A percentile compares a stretch with the other conserved stretches of the same genome.
These are phyloP conservation scores for Phialophora macrospora DNA, from an alignment of 2,329 filamentous ascomycete genomes.

Conservation along the genomic window DNA sequence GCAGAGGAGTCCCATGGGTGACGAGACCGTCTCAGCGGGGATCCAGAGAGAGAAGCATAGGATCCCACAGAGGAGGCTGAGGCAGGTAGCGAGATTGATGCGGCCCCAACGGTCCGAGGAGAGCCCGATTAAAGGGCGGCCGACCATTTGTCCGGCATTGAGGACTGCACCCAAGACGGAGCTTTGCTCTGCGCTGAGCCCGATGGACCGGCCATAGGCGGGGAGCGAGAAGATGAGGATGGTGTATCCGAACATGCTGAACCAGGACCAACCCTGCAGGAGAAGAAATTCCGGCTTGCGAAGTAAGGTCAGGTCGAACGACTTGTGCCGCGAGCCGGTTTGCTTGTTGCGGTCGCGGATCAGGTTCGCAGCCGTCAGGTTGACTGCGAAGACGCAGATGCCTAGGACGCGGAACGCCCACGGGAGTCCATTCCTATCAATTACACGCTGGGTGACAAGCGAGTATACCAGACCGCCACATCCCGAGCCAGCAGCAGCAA, in stretches of 20 bases:
- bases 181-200: slow-evolving; percentile 64
- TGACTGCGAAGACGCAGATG: slow-evolving; percentile 59
- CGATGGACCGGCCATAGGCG: slow-evolving; percentile 65
- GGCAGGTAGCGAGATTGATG: slow-evolving; percentile 64
- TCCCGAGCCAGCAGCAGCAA: slow-evolving; percentile 63
- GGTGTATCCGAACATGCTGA: slow-evolving; percentile 69
- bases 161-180: slow-evolving; percentile 66
- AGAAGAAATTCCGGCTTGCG: slow-evolving; percentile 61
- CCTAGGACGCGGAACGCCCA: slow-evolving; percentile 68
- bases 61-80: slow-evolving; percentile 61
- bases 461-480: slow-evolving; percentile 65
- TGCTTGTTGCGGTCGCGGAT: slow-evolving; percentile 64
- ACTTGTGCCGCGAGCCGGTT: slow-evolving; percentile 57
- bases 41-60: slow-evolving; percentile 67
- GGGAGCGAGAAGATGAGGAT: slow-evolving; percentile 68
- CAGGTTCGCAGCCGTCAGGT: slow-evolving; percentile 59
- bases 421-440: slow-evolving; percentile 59
- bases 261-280: slow-evolving; percentile 63
- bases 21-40: slow-evolving; percentile 58
- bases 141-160: slow-evolving; percentile 64
- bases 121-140: slow-evolving; percentile 65
- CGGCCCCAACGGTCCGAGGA: slow-evolving; percentile 65
- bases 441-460: slow-evolving; percentile 63
- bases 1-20: slow-evolving; percentile 56
- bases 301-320: slow-evolving; percentile 61